These are phyloP conservation scores for Domatiomyces catenatus DNA, from an alignment of 2,329 filamentous ascomycete genomes.

Conservation along the genomic window DNA sequence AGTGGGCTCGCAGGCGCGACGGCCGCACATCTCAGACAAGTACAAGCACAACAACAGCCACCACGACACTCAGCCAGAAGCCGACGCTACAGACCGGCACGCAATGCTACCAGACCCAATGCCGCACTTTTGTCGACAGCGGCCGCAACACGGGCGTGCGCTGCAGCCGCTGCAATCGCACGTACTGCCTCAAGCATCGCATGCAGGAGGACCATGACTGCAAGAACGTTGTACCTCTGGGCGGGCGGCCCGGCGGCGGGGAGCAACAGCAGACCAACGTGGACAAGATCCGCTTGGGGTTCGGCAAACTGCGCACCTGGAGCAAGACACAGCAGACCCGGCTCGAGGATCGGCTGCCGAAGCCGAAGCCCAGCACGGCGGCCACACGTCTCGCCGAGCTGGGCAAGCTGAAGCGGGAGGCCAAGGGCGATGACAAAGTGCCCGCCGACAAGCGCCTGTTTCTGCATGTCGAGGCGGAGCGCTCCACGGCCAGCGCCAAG, in stretches of 20 bases:
- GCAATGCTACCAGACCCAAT: conserved; percentile 34
- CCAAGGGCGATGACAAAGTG: conserved; percentile 78
- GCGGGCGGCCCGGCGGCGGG: conserved; percentile 28
- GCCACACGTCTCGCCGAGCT: conserved; percentile 53
- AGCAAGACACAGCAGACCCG: conserved; percentile 56
- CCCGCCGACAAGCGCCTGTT: conserved; percentile 76
- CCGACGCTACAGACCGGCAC: conserved; percentile 41
- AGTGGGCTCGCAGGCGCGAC: conserved; percentile 40
- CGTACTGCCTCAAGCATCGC: conserved; percentile 38
- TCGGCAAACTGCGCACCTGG: conserved; percentile 68
- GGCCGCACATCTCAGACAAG: conserved; percentile 10
- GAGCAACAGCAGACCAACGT: conserved; percentile 11
- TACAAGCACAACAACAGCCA: conserved; percentile 17
- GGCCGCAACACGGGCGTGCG: conserved; percentile 35
- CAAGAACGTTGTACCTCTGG: conserved; percentile 50
- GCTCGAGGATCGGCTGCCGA: conserved; percentile 26
- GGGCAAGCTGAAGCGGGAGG: conserved; percentile 66
- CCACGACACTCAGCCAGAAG: conserved; percentile 23
- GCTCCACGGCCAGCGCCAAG: conserved; percentile 65
- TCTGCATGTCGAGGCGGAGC: conserved; percentile 70
- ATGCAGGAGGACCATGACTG: conserved; percentile 64
- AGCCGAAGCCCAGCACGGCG: conserved; percentile 47
- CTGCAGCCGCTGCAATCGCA: conserved; percentile 33
- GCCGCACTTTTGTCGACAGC: conserved; percentile 39
- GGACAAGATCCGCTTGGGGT: conserved; percentile 56